Evolutionary conservation across 176 grass and related monocot genomes (phyloP), one percentile per base, ranked within the genome.

Genomic region (Eleusine indica): DNA sequence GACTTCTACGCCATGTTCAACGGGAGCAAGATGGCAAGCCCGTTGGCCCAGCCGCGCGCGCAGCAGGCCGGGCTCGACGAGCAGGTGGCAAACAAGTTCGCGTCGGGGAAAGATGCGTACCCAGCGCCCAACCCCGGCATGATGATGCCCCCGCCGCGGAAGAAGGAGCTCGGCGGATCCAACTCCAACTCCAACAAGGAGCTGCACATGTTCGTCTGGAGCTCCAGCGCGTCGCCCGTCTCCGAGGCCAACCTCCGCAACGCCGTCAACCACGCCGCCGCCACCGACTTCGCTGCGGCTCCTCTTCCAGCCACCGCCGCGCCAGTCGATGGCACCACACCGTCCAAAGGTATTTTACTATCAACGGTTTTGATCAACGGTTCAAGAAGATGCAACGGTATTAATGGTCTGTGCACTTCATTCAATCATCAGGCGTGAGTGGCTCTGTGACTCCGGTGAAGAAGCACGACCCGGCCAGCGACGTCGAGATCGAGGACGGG

Each of bases 1-100:
- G 96, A 99, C 56, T 99, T 99, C 89, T 96, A 99, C 86, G 86
- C 96, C 85, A 99, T 99, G 96, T 99, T 99, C 83, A 80, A 75
- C 37, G 89, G 85, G 1, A 92, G 80, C 86, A 96, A 96, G 82
- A 80, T 88, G 63, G 84, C 90, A 7, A 93, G 92, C 68, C 92
- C 92, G 9, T 79, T 77, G 40, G 81, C 73, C 28, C 88, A 86
- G 72, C 78, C 58, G 2, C 70, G 66, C 7, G 73, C 68, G 0
- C 43, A 48, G 46, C 46, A 9, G 8, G 48, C 86, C 46, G 90
- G 86, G 66, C 79, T 90, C 40, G 86, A 86, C 82, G 90, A 92
- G 79, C 88, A 90, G 80, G 89, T 90, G 4, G 76, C 89, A 14
- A 87, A 75, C 75, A 90, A 90, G 84, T 87, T 90, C 70, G 79